Evolutionary conservation across 192 early-diverging fungal genomes (phyloP), one percentile per base, ranked within the genome.

Genomic region (Coemansia sp.): DNA sequence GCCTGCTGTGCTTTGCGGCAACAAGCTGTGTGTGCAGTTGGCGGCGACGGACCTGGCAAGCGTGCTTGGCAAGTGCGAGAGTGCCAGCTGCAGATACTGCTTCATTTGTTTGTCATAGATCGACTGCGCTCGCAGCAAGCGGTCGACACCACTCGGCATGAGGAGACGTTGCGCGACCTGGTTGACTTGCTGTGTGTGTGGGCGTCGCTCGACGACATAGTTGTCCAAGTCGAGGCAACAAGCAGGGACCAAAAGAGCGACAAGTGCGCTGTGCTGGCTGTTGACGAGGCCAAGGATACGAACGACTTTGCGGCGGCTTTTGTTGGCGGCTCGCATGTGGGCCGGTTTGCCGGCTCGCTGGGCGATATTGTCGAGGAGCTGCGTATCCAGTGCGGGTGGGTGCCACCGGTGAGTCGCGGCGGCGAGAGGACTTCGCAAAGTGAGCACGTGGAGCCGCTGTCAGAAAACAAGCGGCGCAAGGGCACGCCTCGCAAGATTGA

Each of bases 301-400:
- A 61, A 57, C 28, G 79, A 82, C 33, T 57, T 73, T 25, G 79
- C 79, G 2, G 64, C 65, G 0, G 67, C 70, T 12, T 82, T 82
- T 70, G 59, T 82, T 18, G 66, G 79, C 35, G 64, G 79, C 3
- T 28, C 79, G 3, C 39, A 48, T 9, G 74, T 76, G 1, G 61
- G 48, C 16, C 52, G 50, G 42, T 82, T 76, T 55, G 58, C 62
- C 3, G 35, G 34, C 36, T 31, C 52, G 7, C 53, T 82, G 28
- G 28, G 59, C 16, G 74, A 76, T 16, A 64, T 72, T 13, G 66
- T 82, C 14, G 74, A 82, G 48, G 79, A 82, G 58, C 64, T 82
- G 68, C 73, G 79, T 10, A 31, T 69, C 26, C 79, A 82, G 28
- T 82, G 79, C 25, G 79, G 79, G 2, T 82, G 79, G 79, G 61